Percentiles rank a stretch among this genome's conserved stretches.
Conservation (phyloP, 2,329 filamentous ascomycete genomes). For the Pseudogymnoascus sp. region DNA sequence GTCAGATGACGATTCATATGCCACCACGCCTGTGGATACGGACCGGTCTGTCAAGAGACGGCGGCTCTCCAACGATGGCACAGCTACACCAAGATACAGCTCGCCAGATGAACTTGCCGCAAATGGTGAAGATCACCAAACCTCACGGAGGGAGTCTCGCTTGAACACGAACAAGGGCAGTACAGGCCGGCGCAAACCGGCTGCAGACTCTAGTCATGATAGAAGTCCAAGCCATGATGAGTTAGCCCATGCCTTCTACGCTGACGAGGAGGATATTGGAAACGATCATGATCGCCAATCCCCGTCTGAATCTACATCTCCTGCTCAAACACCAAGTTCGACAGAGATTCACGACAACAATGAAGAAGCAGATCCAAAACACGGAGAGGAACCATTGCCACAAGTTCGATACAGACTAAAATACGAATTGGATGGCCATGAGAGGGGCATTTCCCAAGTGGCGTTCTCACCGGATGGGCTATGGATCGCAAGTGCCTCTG, state of each 20-base stretch:
- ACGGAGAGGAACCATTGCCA: neutral
- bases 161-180: conserved; percentile 5
- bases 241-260: conserved; percentile 23
- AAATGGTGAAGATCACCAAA: conserved; percentile 25
- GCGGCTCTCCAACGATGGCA: conserved; percentile 33
- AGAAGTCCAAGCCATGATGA: conserved; percentile 21
- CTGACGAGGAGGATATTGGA: conserved; percentile 7
- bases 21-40: neutral
- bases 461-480: conserved; percentile 85
- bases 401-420: conserved; percentile 43
- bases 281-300: neutral
- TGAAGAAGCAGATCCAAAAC: neutral
- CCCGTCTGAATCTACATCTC: conserved; percentile 12
- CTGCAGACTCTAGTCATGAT: neutral
- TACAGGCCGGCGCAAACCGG: neutral
- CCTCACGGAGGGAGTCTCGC: conserved; percentile 31
- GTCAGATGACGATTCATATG: neutral
- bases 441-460: conserved; percentile 71
- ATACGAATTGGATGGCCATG: conserved; percentile 69
- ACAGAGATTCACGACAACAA: neutral
- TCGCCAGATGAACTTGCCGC: conserved; percentile 38
- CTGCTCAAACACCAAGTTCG: conserved; percentile 18
- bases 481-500: conserved; percentile 84
- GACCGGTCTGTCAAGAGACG: conserved; percentile 19
- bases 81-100: conserved; percentile 35